These are phyloP conservation scores for Monosporascus sp. DNA, from an alignment of 2,329 filamentous ascomycete species.

Conservation along the genomic window DNA sequence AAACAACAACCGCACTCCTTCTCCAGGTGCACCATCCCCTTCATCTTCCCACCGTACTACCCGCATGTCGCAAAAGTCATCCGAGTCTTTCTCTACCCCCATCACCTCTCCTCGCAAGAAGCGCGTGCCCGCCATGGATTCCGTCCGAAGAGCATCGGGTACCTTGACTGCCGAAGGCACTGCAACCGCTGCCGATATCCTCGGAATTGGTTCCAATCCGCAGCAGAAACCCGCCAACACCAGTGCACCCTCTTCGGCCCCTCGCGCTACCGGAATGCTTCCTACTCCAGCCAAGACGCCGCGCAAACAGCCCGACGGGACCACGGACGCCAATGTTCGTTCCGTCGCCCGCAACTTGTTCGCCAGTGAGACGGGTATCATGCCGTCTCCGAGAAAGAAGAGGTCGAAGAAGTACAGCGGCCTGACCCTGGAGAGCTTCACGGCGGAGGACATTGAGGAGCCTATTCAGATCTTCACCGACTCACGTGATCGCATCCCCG, in stretches of 20 bases:
- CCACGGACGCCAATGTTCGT: slow-evolving; percentile 45
- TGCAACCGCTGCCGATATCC: slow-evolving; percentile 36
- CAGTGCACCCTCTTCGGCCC: slow-evolving; percentile 27
- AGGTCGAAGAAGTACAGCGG: slow-evolving; percentile 52
- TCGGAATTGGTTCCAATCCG: slow-evolving; percentile 28
- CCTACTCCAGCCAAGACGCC: slow-evolving; percentile 77
- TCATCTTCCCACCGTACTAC: slow-evolving; percentile 21
- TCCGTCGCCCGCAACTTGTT: slow-evolving; percentile 59
- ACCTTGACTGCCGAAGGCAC: slow-evolving; percentile 38
- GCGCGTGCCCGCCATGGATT: slow-evolving; percentile 40
- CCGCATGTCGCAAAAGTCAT: slow-evolving; percentile 21
- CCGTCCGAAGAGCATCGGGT: slow-evolving; percentile 41
- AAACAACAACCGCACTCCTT: slow-evolving; percentile 51
- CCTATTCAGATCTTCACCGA: slow-evolving; percentile 73
- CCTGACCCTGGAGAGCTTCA: slow-evolving; percentile 53
- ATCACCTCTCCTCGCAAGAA: slow-evolving; percentile 46
- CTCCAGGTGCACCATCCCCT: slow-evolving; percentile 30
- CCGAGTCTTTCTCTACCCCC: slow-evolving; percentile 35
- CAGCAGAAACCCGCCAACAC: slow-evolving; percentile 20
- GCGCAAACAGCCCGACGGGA: slow-evolving; percentile 52
- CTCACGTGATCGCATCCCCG: slow-evolving; percentile 70
- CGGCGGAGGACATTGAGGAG: slow-evolving; percentile 48
- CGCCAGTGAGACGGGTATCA: slow-evolving; percentile 49
- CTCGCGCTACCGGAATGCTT: slow-evolving; percentile 50
- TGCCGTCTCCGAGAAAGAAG: slow-evolving; percentile 55